Conservation (phyloP, 2,329 filamentous ascomycete genomes). For the Fusarium verrucosum region DNA sequence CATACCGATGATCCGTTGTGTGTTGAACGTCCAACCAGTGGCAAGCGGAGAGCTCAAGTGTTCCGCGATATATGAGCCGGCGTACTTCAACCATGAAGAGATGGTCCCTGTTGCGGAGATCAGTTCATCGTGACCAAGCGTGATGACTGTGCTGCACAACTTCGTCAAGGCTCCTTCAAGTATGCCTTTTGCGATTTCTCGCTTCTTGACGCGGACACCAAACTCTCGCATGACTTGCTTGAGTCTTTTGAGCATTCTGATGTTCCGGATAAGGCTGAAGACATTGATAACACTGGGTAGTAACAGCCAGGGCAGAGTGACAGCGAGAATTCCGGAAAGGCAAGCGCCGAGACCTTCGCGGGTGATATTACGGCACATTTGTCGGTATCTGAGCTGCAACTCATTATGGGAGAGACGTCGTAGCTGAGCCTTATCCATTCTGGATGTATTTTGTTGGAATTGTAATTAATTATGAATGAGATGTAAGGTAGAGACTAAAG, state of each 20-base stretch:
- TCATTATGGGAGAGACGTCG: not conserved
- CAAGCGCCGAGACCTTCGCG: not conserved
- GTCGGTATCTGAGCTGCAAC: not conserved
- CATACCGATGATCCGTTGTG: no score
- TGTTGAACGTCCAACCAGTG: no score
- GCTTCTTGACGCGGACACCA: not conserved
- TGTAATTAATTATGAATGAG: no score
- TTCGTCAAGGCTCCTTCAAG: not conserved
- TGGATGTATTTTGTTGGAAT: no score
- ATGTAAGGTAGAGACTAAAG: no score
- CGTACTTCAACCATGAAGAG: not conserved
- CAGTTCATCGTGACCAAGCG: not conserved
- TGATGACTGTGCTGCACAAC: not conserved
- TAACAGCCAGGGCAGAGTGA: not conserved
- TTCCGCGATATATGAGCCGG: no score
- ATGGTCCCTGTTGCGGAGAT: not conserved
- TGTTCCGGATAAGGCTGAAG: no score
- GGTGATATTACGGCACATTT: not conserved
- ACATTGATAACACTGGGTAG: not conserved
- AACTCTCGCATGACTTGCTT: not conserved
- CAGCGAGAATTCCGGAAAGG: not conserved
- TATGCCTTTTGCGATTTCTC: not conserved
- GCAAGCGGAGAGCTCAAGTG: no score
- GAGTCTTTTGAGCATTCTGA: not conserved
- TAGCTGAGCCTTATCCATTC: no score